A percentile compares a stretch with the other conserved stretches of the same genome.
Evolutionary conservation across 2,329 filamentous ascomycete genomes (phyloP).

Genomic region (Aureobasidium sp.): DNA sequence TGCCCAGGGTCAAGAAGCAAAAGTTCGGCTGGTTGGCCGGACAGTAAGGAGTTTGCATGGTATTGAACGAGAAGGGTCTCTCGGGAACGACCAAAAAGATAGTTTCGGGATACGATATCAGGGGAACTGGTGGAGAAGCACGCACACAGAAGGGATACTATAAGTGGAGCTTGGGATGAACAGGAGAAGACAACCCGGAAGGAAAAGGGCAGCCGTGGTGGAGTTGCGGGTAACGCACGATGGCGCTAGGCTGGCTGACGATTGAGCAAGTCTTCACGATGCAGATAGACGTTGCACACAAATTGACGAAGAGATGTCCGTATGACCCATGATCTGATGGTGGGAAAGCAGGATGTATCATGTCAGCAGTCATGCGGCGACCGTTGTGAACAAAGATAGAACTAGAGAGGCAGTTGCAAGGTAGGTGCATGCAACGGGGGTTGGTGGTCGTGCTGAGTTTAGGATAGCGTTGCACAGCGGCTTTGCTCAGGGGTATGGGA

Average conservation of each 20-base stretch:
- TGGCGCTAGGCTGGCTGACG: not conserved
- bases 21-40: slow-evolving; percentile 54
- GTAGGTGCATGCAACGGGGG: slow-evolving; percentile 4
- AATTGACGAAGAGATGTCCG: not conserved
- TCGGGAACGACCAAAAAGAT: not conserved
- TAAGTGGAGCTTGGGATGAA: not conserved
- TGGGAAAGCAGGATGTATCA: not conserved
- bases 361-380: not conserved
- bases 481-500: slow-evolving; percentile 1
- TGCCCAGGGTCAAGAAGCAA: slow-evolving; percentile 68
- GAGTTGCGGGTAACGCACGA: not conserved
- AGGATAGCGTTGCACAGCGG: slow-evolving; percentile 6
- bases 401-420: not conserved
- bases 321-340: not conserved
- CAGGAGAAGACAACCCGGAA: not conserved
- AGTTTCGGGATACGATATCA: not conserved
- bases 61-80: not conserved
- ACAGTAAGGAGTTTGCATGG: not conserved
- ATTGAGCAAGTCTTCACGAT: not conserved
- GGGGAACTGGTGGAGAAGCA: slow-evolving; percentile 8
- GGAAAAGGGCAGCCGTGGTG: not conserved
- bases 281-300: not conserved
- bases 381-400: not conserved
- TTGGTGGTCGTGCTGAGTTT: not conserved
- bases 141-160: not conserved